Base-by-base conservation (phyloP, 2,329 filamentous ascomycete genomes). In the Fusarium caatingaense region DNA sequence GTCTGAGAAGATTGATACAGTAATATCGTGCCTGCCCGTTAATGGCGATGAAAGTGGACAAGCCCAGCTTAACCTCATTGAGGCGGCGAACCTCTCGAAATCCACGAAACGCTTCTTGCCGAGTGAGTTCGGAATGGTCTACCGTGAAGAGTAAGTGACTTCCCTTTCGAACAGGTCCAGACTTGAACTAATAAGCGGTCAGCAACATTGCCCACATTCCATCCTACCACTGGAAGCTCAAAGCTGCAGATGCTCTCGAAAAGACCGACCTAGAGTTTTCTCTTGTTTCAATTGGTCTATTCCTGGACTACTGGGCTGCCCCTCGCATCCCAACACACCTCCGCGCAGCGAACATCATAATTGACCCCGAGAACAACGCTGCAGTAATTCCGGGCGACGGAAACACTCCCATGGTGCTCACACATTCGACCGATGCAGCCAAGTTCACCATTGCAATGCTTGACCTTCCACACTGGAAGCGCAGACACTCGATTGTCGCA, bases 51-150 rank as follows among this genome's bases (percentile, higher is more conserved):
- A 60, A 3, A 57, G 57, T 9, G 57, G 57, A 10, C 25, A 47
- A 41, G 57, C 51, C 10, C 51, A 57, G 16, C 18, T 60, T 13
- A 47, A 60, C 12, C 57, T 60, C 20, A 57, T 60, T 2, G 32
- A 47, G 9, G 51, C 42, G 0, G 51, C 57, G 8, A 25, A 34
- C 1, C 4, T 18, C 2, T 60, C 51, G 1, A 13, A 4, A 1
- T 27, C 10, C 4, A 57, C 57, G 0, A 57, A 47, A 13, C 23
- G 50, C 2, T 57, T 60, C 13, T 9, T 60, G 6, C 57, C 57
- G 3, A 57, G 57, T 28, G 56, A 58, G 7, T 56, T 58, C 6
- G 56, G 56, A 2, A 55, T 44, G 21, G 13, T 55, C 8, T 58
- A 60, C 4, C 45, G 30, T 4, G 16, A 30, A 40, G 50, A 60